phyloP scores from a whole-genome alignment of 345 rosid species.

The Gossypium ekmanianum region DNA sequence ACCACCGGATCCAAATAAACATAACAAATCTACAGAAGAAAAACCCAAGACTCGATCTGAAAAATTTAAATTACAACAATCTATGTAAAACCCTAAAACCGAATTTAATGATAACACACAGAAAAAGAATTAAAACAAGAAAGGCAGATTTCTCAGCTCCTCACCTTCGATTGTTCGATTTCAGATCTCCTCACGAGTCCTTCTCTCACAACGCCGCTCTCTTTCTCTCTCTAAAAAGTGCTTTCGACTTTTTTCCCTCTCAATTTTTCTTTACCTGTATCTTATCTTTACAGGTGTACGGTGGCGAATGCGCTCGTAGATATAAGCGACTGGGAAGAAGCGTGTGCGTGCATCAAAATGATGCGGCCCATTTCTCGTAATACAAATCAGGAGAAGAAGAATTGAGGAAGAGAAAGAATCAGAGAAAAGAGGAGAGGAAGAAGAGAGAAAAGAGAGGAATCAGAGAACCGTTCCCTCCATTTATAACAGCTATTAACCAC shows the following conservation, averaged over 20 bases:
- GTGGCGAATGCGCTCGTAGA: constrained; percentile 27
- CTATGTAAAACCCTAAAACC: not conserved
- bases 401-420: no score
- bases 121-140: not conserved
- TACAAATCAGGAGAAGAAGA: no score
- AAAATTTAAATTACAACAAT: not conserved
- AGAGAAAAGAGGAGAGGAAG: no score
- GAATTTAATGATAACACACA: not conserved
- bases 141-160: not conserved
- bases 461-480: no score
- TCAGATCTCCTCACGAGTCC: constrained; percentile 16
- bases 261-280: constrained; percentile 10
- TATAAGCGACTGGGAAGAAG: constrained; percentile 12
- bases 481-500: no score
- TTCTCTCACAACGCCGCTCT: not conserved
- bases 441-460: no score
- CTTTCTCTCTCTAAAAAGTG: not conserved
- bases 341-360: constrained; percentile 30
- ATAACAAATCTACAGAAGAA: not conserved
- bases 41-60: constrained; percentile 13
- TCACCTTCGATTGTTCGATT: constrained; percentile 25
- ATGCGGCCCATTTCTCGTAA: no score
- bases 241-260: not conserved
- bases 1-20: constrained; percentile 3
- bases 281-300: constrained; percentile 51